A percentile compares a stretch with the other conserved stretches of the same genome.
These are phyloP conservation scores for Metroxylon sagu DNA, from an alignment of 176 grass and related monocot species.

Conservation along the genomic window DNA sequence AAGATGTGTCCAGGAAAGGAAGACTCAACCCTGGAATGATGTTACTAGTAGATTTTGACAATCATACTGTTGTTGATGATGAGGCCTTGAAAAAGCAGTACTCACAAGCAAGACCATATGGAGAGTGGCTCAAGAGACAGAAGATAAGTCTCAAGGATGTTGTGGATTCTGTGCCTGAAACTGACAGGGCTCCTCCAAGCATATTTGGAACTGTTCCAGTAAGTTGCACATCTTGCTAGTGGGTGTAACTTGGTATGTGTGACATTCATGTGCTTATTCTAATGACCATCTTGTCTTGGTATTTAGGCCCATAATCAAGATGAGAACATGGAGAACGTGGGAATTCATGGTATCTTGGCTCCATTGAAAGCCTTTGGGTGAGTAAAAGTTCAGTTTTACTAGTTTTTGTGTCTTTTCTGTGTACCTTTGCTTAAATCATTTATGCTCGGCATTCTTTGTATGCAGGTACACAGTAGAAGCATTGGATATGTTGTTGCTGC, in stretches of 20 bases:
- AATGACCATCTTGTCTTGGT: no score
- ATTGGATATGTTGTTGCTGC: slow-evolving; percentile 83
- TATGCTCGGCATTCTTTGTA: slow-evolving; percentile 6
- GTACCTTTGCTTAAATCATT: slow-evolving; percentile 7
- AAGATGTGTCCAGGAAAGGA: slow-evolving; percentile 82
- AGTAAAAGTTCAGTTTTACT: slow-evolving; percentile 15
- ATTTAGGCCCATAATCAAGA: slow-evolving; percentile 27
- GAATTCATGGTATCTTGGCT: slow-evolving; percentile 61
- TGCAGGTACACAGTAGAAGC: slow-evolving; percentile 88
- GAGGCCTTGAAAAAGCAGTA: slow-evolving; percentile 79
- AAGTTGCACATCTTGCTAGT: slow-evolving; percentile 11
- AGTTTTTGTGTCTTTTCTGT: background rate
- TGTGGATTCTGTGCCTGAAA: slow-evolving; percentile 70
- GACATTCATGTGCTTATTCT: no score
- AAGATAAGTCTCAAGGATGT: slow-evolving; percentile 62
- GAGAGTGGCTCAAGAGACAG: slow-evolving; percentile 77
- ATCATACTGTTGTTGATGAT: slow-evolving; percentile 85
- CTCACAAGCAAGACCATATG: slow-evolving; percentile 76
- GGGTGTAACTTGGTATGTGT: no score
- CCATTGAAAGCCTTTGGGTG: slow-evolving; percentile 97
- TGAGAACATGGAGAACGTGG: slow-evolving; percentile 27
- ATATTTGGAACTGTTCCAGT: slow-evolving; percentile 53
- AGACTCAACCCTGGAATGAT: slow-evolving; percentile 98
- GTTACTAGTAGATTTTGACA: slow-evolving; percentile 95
- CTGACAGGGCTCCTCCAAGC: slow-evolving; percentile 40